A percentile compares a stretch with the other conserved stretches of the same genome.
Conservation (phyloP, 2,329 filamentous ascomycete genomes). For the Aspergillus piperis region DNA sequence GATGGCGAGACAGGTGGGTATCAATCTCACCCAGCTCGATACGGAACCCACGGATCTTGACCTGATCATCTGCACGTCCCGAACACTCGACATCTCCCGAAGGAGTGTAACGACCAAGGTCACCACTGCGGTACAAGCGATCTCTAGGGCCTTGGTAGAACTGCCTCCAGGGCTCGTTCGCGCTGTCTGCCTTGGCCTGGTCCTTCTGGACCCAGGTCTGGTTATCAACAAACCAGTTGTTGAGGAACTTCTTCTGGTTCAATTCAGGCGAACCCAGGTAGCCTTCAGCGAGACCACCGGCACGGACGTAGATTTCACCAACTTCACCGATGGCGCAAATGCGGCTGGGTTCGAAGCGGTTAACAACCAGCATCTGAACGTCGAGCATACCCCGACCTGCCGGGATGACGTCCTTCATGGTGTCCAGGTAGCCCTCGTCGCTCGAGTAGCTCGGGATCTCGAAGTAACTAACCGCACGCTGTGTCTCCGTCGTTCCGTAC, state of each 20-base stretch:
- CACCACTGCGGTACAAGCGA: constrained; percentile 82
- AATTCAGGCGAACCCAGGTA: constrained; percentile 66
- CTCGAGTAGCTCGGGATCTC: constrained; percentile 68
- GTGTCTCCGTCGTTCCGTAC: constrained; percentile 87
- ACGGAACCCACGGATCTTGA: constrained; percentile 94
- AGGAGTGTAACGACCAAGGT: constrained; percentile 73
- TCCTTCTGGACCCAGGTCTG: constrained; percentile 68
- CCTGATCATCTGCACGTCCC: constrained; percentile 81
- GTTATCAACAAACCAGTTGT: constrained; percentile 83
- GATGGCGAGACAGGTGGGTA: constrained; percentile 72
- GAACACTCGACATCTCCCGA: constrained; percentile 74
- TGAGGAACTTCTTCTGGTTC: constrained; percentile 74
- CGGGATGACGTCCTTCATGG: constrained; percentile 73
- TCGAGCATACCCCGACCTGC: constrained; percentile 84
- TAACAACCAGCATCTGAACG: constrained; percentile 83
- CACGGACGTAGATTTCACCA: constrained; percentile 81
- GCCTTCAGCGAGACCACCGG: constrained; percentile 79
- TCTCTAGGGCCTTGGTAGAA: constrained; percentile 82
- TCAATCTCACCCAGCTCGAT: constrained; percentile 96
- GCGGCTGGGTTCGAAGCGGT: constrained; percentile 65
- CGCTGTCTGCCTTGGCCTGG: constrained; percentile 51
- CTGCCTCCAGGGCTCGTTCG: constrained; percentile 71
- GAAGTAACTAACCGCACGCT: constrained; percentile 79
- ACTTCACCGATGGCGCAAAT: constrained; percentile 78
- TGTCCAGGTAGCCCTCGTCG: constrained; percentile 65